Evolutionary conservation across 306 rosid genomes (phyloP), one percentile per base, ranked within the genome.

Genomic region (Phaseolus lunatus): DNA sequence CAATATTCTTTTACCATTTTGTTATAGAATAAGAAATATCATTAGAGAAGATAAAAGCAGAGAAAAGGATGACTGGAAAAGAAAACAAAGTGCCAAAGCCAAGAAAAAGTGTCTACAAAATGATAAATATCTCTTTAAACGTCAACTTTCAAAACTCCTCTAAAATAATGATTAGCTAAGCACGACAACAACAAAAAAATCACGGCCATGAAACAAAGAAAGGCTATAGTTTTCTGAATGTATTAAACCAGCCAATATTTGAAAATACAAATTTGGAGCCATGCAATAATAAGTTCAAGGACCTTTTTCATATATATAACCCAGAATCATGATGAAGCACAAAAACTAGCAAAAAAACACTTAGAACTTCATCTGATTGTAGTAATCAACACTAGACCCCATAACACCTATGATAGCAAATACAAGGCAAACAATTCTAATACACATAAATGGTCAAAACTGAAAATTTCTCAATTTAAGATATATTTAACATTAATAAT

Each of bases 21-120:
- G 11, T 19, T 52, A 68, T 13, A 7, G 22, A 52, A 7, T 41
- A 70, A 73, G 72, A 56, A 63, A 70, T 16, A 67, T 16, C 31
- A 12, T 15, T 9, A 58, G 9, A 44, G 67, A 53, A 41, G 20
- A 29, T 45, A 72, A 37, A 47, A 54, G 14, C 33, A 29, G 37
- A 56, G 23, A 27, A n/a, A 9, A 67, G 6, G 49, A 68, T 76
- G 33, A 7, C 20, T 22, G 1, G 6, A 22, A 33, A 62, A 48
- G 62, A 47, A 62, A 59, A 75, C 22, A 45, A 47, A 62, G n/a
- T 1, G 44, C 12, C 16, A 19, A 13, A 48, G 23, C 79, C 48
- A 10, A 5, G 6, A 18, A 24, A 26, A 44, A 26, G 7, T 35
- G 24, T 41, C 22, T 24, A 69, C 16, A 47, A 15, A n/a, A 47